Conservation (phyloP, 1,139 yeast species). For the Pichia sp. region DNA sequence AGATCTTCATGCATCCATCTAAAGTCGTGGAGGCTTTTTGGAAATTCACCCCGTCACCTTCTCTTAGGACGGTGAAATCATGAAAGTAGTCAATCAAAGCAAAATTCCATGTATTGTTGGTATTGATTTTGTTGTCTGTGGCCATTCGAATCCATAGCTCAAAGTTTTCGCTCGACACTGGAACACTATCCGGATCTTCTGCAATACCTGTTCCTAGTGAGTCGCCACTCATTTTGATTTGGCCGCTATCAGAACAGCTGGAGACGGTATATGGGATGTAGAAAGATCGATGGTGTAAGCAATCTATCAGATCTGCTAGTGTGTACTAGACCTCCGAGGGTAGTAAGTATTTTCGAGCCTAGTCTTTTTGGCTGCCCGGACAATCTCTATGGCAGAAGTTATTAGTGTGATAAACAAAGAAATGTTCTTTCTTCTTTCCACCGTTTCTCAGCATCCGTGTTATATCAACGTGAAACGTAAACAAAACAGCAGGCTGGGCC, state of each 20-base stretch:
- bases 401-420: too few relatives aligned
- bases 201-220: background rate
- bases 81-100: constrained; percentile 67
- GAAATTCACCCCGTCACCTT: constrained; percentile 64
- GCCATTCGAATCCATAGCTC: constrained; percentile 93
- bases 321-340: background rate
- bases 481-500: background rate
- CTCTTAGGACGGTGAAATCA: constrained; percentile 56
- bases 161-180: constrained; percentile 51
- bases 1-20: constrained; percentile 83
- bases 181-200: constrained; percentile 15
- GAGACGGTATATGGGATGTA: too few relatives aligned
- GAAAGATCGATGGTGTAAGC: too few relatives aligned
- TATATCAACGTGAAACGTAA: constrained; percentile 4
- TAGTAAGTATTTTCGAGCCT: background rate
- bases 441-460: too few relatives aligned
- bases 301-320: background rate
- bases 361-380: too few relatives aligned
- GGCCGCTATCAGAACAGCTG: background rate
- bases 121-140: constrained; percentile 61
- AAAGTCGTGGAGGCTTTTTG: constrained; percentile 76
- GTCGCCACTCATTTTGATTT: background rate
- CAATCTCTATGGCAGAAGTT: too few relatives aligned
- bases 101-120: constrained; percentile 46
- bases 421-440: too few relatives aligned